Percentiles rank a stretch among this genome's conserved stretches.
phyloP scores from a whole-genome alignment of 768 basidiomycete genomes.

The Macrolepiota dolichaula region DNA sequence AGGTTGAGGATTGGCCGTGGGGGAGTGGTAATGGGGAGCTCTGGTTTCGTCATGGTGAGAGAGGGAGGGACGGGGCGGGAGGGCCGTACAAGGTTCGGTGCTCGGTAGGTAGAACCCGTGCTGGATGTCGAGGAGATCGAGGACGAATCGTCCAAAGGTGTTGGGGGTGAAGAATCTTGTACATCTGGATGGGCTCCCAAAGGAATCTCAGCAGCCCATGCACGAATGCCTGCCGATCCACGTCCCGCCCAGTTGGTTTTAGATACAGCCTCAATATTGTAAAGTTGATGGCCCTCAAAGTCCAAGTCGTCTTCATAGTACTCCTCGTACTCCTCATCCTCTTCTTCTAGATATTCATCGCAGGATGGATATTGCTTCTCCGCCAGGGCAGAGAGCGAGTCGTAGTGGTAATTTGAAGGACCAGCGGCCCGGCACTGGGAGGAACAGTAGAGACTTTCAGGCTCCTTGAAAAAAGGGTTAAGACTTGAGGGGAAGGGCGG shows the following conservation, averaged over 20 bases:
- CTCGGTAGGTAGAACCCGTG: constrained; percentile 19
- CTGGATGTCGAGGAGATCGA: constrained; percentile 19
- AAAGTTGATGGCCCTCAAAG: constrained; percentile 23
- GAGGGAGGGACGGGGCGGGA: constrained; percentile 44
- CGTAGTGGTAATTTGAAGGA: constrained; percentile 17
- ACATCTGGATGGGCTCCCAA: constrained; percentile 4
- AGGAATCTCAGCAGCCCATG: constrained; percentile 20
- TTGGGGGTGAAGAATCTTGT: constrained; percentile 1
- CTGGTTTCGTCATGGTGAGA: constrained; percentile 46
- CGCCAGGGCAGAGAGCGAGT: background rate
- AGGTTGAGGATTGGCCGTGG: constrained; percentile 30
- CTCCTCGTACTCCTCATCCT: constrained; percentile 19
- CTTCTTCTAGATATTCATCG: constrained; percentile 13
- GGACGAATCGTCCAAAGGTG: constrained; percentile 8
- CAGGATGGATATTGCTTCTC: background rate
- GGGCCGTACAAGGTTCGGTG: constrained; percentile 38
- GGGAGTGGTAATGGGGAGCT: constrained; percentile 23
- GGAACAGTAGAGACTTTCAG: constrained; percentile 51
- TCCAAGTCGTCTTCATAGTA: constrained; percentile 21
- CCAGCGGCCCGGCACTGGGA: constrained; percentile 33
- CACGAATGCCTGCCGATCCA: constrained; percentile 30
- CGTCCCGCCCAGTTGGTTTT: constrained; percentile 11
- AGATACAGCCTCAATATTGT: constrained; percentile 28
- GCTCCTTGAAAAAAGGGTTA: constrained; percentile 22
- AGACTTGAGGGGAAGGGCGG: constrained; percentile 18